A percentile compares a stretch with the other conserved stretches of the same genome.
phyloP scores from a whole-genome alignment of 768 basidiomycete species.

The Trichaptum fuscoviolaceum region DNA sequence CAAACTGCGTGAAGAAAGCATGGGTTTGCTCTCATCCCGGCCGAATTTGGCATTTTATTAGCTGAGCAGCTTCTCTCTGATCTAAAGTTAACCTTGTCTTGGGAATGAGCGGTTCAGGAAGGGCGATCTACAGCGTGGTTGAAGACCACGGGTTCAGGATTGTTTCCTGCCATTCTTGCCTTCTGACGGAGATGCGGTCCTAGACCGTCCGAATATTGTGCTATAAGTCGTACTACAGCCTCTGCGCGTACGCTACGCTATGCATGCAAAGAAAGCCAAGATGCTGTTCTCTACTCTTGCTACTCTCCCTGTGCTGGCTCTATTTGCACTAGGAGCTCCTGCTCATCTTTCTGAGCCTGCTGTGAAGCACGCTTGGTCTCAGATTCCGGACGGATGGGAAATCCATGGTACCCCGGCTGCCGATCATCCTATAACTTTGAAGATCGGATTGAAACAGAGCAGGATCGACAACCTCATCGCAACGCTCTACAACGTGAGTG shows the following conservation, averaged over 20 bases:
- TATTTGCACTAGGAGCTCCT: neutral
- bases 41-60: neutral
- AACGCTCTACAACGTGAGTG: constrained; percentile 11
- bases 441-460: constrained; percentile 12
- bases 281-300: neutral
- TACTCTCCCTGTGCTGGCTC: neutral
- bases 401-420: constrained; percentile 7
- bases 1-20: neutral
- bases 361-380: constrained; percentile 13
- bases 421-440: constrained; percentile 10
- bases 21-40: neutral
- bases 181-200: constrained; percentile 1
- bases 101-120: constrained; percentile 3
- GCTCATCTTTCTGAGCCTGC: constrained; percentile 1
- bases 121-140: constrained; percentile 2
- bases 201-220: neutral
- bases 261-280: neutral
- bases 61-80: neutral
- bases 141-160: constrained; percentile 2
- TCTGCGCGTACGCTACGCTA: neutral
- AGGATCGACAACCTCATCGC: constrained; percentile 13
- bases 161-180: neutral
- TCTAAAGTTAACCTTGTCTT: constrained; percentile 4
- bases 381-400: constrained; percentile 11
- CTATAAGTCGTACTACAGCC: neutral